These are phyloP conservation scores for Phenoliferia sp. DNA, from an alignment of 1,284 basidiomycete species.

Conservation along the genomic window DNA sequence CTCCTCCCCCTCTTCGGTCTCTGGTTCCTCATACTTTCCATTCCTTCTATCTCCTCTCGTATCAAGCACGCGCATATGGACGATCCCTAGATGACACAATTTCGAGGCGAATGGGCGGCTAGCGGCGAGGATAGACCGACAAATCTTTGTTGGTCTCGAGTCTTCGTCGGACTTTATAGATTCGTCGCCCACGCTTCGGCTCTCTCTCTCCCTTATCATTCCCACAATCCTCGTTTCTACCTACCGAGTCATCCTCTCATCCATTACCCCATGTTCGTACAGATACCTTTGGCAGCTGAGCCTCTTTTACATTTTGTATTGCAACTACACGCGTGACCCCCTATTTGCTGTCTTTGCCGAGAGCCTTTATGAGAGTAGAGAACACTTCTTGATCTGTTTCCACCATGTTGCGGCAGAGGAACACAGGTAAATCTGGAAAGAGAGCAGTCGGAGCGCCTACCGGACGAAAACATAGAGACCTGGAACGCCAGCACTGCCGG, in stretches of 20 bases:
- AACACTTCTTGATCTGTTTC: too few relatives aligned
- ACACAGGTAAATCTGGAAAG: too few relatives aligned
- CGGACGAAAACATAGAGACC: too few relatives aligned
- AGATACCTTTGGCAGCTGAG: not conserved
- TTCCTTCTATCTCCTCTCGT: not conserved
- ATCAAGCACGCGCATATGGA: constrained; percentile 1
- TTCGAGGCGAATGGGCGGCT: constrained; percentile 1
- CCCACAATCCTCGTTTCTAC: not conserved
- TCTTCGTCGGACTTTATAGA: constrained; percentile 1
- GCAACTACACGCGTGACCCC: not conserved
- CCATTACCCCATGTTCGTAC: constrained; percentile 1
- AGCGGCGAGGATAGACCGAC: not conserved
- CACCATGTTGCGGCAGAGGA: too few relatives aligned
- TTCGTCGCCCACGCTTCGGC: constrained; percentile 1
- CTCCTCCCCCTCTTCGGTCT: too few relatives aligned
- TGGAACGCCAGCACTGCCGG: too few relatives aligned
- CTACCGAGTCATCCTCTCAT: not conserved
- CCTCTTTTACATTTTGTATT: not conserved
- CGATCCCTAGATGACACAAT: constrained; percentile 1
- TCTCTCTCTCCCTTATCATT: not conserved
- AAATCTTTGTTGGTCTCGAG: not conserved
- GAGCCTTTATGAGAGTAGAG: too few relatives aligned
- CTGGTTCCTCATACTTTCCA: not conserved
- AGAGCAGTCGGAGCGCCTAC: too few relatives aligned
- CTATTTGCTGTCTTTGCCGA: too few relatives aligned